phyloP scores from a whole-genome alignment of 768 basidiomycete species.

The Boletus rufocinnamomeus region DNA sequence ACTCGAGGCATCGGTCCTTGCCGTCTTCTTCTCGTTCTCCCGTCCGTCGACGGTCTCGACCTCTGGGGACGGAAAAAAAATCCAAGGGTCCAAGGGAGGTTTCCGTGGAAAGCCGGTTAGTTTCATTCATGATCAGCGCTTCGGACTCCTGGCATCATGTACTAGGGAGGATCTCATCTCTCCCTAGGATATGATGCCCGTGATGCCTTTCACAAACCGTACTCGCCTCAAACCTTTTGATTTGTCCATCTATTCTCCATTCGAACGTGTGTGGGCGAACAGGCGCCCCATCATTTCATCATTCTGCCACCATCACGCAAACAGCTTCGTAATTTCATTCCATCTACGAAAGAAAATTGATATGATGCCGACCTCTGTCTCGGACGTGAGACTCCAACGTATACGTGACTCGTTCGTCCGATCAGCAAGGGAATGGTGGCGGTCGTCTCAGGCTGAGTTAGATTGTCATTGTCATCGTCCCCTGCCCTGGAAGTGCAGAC shows the following conservation, averaged over 20 bases:
- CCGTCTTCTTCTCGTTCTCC: not conserved
- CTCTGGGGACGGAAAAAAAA: not conserved
- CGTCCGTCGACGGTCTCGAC: not conserved
- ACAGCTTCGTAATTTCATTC: conserved; percentile 20
- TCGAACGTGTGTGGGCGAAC: conserved; percentile 19
- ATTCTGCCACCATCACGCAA: conserved; percentile 13
- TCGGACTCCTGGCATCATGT: not conserved
- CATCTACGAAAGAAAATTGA: not conserved
- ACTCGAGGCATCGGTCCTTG: not conserved
- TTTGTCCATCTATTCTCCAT: conserved; percentile 8
- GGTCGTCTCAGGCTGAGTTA: conserved; percentile 3
- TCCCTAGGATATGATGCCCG: conserved; percentile 13
- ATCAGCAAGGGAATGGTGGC: conserved; percentile 24
- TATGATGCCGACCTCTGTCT: conserved; percentile 5
- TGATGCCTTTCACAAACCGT: not conserved
- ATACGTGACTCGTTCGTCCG: conserved; percentile 18
- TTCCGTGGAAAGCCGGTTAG: not conserved
- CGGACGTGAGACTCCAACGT: not conserved
- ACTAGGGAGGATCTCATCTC: conserved; percentile 11
- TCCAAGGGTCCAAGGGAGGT: not conserved
- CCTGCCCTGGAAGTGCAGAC: conserved; percentile 10
- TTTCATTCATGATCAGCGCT: conserved; percentile 30
- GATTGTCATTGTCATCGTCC: conserved; percentile 1
- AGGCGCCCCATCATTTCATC: conserved; percentile 11
- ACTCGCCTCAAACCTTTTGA: not conserved